phyloP scores from a whole-genome alignment of 345 rosid species.

The Leavenworthia alabamica region DNA sequence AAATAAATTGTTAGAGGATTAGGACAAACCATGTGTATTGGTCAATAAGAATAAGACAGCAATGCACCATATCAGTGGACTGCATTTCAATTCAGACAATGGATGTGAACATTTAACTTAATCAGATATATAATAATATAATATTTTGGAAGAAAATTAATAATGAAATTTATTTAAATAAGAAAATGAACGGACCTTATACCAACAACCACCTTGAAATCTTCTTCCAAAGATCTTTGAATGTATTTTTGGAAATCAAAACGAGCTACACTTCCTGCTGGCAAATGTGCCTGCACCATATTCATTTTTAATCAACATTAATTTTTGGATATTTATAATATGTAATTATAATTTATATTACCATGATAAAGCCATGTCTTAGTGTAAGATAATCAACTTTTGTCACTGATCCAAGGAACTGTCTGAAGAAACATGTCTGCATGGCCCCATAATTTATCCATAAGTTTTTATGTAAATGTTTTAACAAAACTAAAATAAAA shows the following conservation, averaged over 20 bases:
- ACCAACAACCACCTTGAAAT: conserved; percentile 82
- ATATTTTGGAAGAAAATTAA: neutral
- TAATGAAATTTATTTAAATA: neutral
- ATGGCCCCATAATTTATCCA: neutral
- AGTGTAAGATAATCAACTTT: conserved; percentile 80
- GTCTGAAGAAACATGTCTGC: conserved; percentile 93
- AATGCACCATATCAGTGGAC: conserved; percentile 70
- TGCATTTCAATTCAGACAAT: conserved; percentile 36
- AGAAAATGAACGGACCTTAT: conserved; percentile 44
- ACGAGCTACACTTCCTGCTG: conserved; percentile 57
- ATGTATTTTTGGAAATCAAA: conserved; percentile 85
- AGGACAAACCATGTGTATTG: conserved; percentile 62
- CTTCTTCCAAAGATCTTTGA: conserved; percentile 74
- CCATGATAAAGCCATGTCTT: conserved; percentile 88
- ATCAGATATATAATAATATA: neutral
- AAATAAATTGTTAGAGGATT: neutral
- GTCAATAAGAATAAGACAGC: conserved; percentile 65
- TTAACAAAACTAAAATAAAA: neutral
- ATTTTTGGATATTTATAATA: neutral
- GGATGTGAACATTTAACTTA: neutral
- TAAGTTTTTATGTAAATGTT: neutral
- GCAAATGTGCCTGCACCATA: conserved; percentile 74
- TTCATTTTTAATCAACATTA: neutral
- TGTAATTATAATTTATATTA: conserved; percentile 25
- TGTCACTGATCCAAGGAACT: conserved; percentile 76